phyloP scores from a whole-genome alignment of 2,329 filamentous ascomycete genomes.

The Diatrype stigma region DNA sequence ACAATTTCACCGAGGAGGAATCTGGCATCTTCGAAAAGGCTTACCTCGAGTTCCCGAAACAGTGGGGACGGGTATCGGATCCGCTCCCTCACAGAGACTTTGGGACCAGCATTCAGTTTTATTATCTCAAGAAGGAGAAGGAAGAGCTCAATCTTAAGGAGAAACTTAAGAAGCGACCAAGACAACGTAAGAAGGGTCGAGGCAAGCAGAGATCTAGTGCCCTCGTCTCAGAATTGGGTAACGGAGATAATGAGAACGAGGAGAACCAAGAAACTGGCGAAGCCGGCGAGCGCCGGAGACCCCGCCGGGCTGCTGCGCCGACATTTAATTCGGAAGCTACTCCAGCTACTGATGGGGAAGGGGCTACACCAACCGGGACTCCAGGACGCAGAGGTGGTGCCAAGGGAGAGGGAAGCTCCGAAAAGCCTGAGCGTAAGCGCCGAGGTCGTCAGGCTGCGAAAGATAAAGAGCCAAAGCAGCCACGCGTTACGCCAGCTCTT shows the following conservation, averaged over 20 bases:
- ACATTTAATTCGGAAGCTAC: constrained; percentile 65
- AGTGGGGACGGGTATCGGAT: constrained; percentile 75
- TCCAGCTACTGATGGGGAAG: constrained; percentile 55
- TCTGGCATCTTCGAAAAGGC: constrained; percentile 66
- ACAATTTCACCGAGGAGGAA: constrained; percentile 73
- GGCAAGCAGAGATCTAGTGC: constrained; percentile 58
- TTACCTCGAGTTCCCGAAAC: constrained; percentile 74
- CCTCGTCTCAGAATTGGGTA: constrained; percentile 63
- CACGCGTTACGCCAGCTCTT: constrained; percentile 37
- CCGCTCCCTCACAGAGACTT: constrained; percentile 65
- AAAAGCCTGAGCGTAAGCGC: constrained; percentile 41
- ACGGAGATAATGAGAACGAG: constrained; percentile 52
- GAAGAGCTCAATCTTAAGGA: constrained; percentile 73
- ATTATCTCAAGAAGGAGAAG: constrained; percentile 78
- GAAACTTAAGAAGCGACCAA: constrained; percentile 63
- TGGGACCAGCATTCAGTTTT: constrained; percentile 79
- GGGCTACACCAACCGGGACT: constrained; percentile 52
- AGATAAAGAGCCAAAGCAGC: constrained; percentile 37
- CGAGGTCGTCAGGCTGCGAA: constrained; percentile 36
- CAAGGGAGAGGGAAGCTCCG: constrained; percentile 39
- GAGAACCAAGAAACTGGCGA: constrained; percentile 54
- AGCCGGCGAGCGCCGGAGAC: constrained; percentile 56
- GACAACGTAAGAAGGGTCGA: constrained; percentile 53
- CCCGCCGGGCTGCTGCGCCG: constrained; percentile 64
- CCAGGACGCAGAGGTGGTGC: constrained; percentile 47